Conservation (phyloP, 2,329 filamentous ascomycete species). For the Plectosphaerella sp. region DNA sequence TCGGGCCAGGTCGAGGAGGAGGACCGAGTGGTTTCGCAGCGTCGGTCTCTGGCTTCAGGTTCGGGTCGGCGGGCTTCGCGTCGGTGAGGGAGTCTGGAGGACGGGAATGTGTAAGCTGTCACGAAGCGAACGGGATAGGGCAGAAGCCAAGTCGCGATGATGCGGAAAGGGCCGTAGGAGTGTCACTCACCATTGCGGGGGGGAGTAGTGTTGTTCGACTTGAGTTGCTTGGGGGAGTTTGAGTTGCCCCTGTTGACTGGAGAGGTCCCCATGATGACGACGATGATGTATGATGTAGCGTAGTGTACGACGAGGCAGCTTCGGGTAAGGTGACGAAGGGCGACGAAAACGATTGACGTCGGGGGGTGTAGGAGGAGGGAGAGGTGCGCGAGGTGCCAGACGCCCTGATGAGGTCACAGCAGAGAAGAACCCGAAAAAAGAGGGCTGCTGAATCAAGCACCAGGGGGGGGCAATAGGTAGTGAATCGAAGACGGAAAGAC, state of each 20-base stretch:
- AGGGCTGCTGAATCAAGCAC: slow-evolving; percentile 1
- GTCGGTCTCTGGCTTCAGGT: slow-evolving; percentile 53
- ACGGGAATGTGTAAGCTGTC: slow-evolving; percentile 15
- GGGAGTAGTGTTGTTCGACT: slow-evolving; percentile 29
- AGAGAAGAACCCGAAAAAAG: slow-evolving; percentile 8
- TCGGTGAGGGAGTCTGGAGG: slow-evolving; percentile 36
- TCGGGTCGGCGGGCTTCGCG: slow-evolving; percentile 44
- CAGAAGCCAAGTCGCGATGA: slow-evolving; percentile 10
- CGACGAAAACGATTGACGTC: slow-evolving; percentile 18
- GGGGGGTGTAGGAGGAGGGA: slow-evolving; percentile 14
- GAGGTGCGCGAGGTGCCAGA: not conserved
- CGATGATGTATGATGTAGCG: slow-evolving; percentile 36
- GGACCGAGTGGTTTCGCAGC: slow-evolving; percentile 63
- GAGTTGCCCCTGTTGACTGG: slow-evolving; percentile 36
- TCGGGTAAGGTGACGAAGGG: slow-evolving; percentile 20
- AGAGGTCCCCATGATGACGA: slow-evolving; percentile 45
- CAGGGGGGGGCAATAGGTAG: not conserved
- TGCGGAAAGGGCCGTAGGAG: slow-evolving; percentile 7
- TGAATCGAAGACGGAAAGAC: not conserved
- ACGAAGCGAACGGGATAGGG: not conserved
- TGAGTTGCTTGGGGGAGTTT: slow-evolving; percentile 42
- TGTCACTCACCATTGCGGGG: slow-evolving; percentile 33
- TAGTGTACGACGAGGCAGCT: slow-evolving; percentile 1
- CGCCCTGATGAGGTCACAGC: slow-evolving; percentile 34
- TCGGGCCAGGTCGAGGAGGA: slow-evolving; percentile 59